phyloP scores from a whole-genome alignment of 2,329 filamentous ascomycete species.

The Sporothrix phasma region DNA sequence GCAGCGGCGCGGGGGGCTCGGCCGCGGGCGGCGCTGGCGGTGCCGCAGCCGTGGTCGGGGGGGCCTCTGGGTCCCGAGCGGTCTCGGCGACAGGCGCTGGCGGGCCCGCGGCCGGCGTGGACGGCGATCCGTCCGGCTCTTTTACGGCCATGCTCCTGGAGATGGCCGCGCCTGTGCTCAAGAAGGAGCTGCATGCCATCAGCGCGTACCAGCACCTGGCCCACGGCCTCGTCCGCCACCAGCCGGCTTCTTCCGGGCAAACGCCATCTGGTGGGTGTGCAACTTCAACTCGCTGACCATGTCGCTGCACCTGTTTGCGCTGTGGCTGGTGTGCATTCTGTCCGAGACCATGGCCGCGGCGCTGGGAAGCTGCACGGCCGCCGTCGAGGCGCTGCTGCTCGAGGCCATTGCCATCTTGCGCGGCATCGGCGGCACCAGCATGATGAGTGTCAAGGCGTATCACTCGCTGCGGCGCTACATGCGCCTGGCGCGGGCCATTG shows the following conservation, averaged over 20 bases:
- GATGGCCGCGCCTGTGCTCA: slow-evolving; percentile 19
- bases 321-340: slow-evolving; percentile 22
- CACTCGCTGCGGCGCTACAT: slow-evolving; percentile 16
- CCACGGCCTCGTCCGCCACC: slow-evolving; percentile 16
- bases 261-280: slow-evolving; percentile 26
- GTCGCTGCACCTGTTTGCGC: slow-evolving; percentile 23
- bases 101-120: neutral
- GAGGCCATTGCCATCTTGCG: slow-evolving; percentile 11
- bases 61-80: neutral
- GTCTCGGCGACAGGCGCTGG: neutral
- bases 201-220: slow-evolving; percentile 20
- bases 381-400: slow-evolving; percentile 7
- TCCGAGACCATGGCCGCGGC: neutral
- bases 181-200: slow-evolving; percentile 19
- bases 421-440: slow-evolving; percentile 15
- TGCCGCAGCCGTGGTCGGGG: neutral
- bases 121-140: neutral
- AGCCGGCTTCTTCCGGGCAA: slow-evolving; percentile 21
- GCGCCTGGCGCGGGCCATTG: slow-evolving; percentile 5
- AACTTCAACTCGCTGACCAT: slow-evolving; percentile 25
- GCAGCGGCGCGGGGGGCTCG: neutral
- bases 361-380: slow-evolving; percentile 1
- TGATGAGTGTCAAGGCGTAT: slow-evolving; percentile 19
- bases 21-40: neutral
- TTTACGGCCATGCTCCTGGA: slow-evolving; percentile 10